Base-by-base conservation (phyloP, 2,329 filamentous ascomycete species). In the Zymoseptoria pseudotritici region DNA sequence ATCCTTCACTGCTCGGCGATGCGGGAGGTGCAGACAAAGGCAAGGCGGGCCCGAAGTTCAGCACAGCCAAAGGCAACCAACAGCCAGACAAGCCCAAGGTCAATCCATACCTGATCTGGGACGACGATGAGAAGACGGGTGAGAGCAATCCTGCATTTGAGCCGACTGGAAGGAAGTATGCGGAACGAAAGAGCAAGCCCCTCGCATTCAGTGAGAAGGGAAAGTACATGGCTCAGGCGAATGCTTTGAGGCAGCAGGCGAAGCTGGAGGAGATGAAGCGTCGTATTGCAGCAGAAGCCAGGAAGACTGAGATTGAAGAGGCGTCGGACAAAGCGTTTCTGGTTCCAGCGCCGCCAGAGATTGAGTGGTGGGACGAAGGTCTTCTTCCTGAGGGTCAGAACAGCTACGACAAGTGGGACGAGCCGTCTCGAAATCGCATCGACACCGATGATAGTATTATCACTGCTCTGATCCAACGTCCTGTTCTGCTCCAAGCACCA, bases 321-420 rank as follows among this genome's bases (percentile, higher is more conserved):
- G 93, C 95, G 63, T 86, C 89, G 54, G 93, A 99, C 74, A 96
- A 93, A 74, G 89, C 91, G 31, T 97, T 93, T 72, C 76, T 94
- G 3, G 85, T 67, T 5, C 87, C 93, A 63, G 81, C 83, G 31
- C 94, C 94, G 9, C 94, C 94, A 3, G 88, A 88, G 7, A 83
- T 97, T 50, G 94, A 99, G 74, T 99, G 94, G 94, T 97, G 93
- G 90, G 94, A 99, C 69, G 92, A 97, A 76, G 90, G 87, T 2
- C 78, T 97, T 19, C 81, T 96, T 17, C 82, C 88, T 56, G 90
- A 88, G 50, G 82, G 83, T 50, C 87, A 83, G 58, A 68, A 67
- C 50, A 66, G 58, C 51, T 97, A 97, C 76, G 82, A 87, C 60
- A 80, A 82, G 61, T 66, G 65, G 61, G 83, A 94, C 60, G 83